Percentiles rank a stretch among this genome's conserved stretches.
Conservation (phyloP, 768 basidiomycete genomes). For the Lactifluus subvellereus region DNA sequence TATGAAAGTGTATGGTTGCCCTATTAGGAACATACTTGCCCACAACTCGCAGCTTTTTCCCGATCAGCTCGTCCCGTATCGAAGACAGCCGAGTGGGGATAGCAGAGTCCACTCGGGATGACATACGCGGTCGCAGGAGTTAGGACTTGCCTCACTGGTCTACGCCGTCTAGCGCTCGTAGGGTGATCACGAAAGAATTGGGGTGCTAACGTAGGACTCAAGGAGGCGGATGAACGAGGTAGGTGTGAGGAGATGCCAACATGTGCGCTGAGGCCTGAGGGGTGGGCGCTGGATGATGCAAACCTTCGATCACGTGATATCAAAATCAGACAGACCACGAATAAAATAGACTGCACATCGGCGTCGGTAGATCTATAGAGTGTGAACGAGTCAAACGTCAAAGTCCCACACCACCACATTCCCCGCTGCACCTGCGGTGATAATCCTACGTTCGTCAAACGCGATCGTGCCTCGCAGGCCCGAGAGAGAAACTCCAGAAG, state of each 20-base stretch:
- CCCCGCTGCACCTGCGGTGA: slow-evolving; percentile 38
- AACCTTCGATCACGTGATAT: neutral
- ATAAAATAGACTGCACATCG: neutral
- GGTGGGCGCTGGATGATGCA: neutral
- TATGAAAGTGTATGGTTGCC: neutral
- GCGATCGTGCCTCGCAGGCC: slow-evolving; percentile 40
- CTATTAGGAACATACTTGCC: slow-evolving; percentile 20
- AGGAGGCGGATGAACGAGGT: neutral
- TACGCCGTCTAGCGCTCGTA: neutral
- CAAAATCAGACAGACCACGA: neutral
- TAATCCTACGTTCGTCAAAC: slow-evolving; percentile 72
- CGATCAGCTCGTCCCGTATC: slow-evolving; percentile 19
- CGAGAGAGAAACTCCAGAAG: neutral
- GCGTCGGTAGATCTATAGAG: neutral
- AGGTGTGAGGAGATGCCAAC: neutral
- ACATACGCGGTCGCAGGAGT: slow-evolving; percentile 2
- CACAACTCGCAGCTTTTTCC: slow-evolving; percentile 23
- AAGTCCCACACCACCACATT: slow-evolving; percentile 47
- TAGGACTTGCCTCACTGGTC: neutral
- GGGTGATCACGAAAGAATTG: neutral
- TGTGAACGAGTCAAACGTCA: slow-evolving; percentile 40
- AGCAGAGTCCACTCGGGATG: slow-evolving; percentile 19
- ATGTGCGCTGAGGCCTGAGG: too few species aligned
- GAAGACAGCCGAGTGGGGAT: slow-evolving; percentile 20
- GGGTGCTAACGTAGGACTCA: neutral